Base-by-base conservation (phyloP, 805 yeast genomes). In the Lachancea meyersii region DNA sequence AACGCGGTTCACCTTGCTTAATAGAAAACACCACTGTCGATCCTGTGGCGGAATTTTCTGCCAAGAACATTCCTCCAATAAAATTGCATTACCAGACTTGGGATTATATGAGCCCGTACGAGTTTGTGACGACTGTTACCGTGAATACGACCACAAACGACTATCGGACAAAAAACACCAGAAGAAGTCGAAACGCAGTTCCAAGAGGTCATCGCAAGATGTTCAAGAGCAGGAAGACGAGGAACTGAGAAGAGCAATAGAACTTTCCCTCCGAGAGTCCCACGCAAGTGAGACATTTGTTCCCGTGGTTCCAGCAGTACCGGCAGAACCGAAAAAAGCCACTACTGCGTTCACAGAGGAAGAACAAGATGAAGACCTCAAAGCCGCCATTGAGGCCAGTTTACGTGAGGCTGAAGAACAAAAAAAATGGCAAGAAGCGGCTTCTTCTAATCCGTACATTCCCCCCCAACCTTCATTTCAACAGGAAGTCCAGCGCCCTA, bases 1-100 rank as follows among this genome's bases (percentile, higher is more conserved):
- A 40, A 77, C 72, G 32, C 67, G 80, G 13, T 93, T 93, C 58
- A 71, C 93, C 1, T 74, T 91, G 58, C 68, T 89, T 47, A 88
- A 86, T 60, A 74, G 98, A 57, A 88, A 91, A 60, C 98, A 93
- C 62, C 98, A 93, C 64, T 93, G 98, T 63, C 75, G 98, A 41
- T 83, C 95, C 40, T 93, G 98, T 66, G 98, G 98, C 19, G 97
- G 97, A 3, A 96, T 87, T 0, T 91, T 75, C 58, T 81, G 95
- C 62, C 89, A 85, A 50, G 73, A 77, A 5, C 95, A 94, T 63
- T 86, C 97, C n/a, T 68, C 82, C 1, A 77, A 85, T 51, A 70
- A 63, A 38, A 69, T 80, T 26, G 80, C 89, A 8, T 68, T 93
- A 43, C 91, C 94, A 0, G 81, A 82, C 35, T 71, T 86, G 38